Percentiles rank a stretch among this genome's conserved stretches.
Conservation (phyloP, 805 yeast genomes). For the Maudiozyma serrabonitensis region DNA sequence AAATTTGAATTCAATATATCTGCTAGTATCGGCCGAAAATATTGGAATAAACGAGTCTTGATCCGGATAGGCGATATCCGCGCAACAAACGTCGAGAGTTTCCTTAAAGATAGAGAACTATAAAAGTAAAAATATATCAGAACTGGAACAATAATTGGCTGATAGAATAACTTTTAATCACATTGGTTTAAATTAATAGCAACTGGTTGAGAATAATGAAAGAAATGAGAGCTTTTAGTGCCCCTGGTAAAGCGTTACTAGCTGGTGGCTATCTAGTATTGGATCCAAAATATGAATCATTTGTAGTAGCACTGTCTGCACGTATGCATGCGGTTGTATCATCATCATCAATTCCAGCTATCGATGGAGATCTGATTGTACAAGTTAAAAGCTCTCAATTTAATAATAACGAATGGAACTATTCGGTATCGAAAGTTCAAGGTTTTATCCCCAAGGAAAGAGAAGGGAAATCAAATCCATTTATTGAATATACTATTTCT, state of each 20-base stretch:
- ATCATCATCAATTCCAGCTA: slow-evolving; percentile 4
- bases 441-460: slow-evolving; percentile 22
- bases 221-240: slow-evolving; percentile 51
- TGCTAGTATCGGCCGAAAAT: too few species aligned
- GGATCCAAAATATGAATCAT: slow-evolving; percentile 64
- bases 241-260: slow-evolving; percentile 90
- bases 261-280: slow-evolving; percentile 94
- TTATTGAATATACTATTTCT: slow-evolving; percentile 53
- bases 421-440: slow-evolving; percentile 23
- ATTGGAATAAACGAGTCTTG: too few species aligned
- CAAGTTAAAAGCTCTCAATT: slow-evolving; percentile 71
- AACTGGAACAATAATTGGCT: too few species aligned
- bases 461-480: slow-evolving; percentile 50
- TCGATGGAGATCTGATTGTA: slow-evolving; percentile 25
- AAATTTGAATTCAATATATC: too few species aligned
- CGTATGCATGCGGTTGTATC: slow-evolving; percentile 71
- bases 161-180: too few species aligned
- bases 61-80: too few species aligned
- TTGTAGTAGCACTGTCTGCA: slow-evolving; percentile 79
- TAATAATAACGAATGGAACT: slow-evolving; percentile 58
- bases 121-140: too few species aligned
- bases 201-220: too few species aligned
- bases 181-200: too few species aligned
- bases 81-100: too few species aligned
- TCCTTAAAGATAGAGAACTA: too few species aligned